Conservation (phyloP, 225 moss, liverwort and hornwort species). For the Ulota crispa region DNA sequence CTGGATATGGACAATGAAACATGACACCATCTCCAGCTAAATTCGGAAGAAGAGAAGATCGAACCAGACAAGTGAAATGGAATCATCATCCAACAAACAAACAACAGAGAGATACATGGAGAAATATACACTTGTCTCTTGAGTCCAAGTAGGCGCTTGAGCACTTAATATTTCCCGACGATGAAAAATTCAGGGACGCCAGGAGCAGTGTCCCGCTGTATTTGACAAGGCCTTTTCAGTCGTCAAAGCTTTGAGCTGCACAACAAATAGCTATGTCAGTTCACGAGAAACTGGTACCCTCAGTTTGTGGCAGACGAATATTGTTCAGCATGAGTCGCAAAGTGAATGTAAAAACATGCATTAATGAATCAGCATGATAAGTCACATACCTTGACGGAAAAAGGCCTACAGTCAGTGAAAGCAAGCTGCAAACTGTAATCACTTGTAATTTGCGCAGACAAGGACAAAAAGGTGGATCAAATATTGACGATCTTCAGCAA, state of each 20-base stretch:
- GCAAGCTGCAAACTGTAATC: background rate
- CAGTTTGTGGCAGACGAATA: background rate
- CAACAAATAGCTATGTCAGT: background rate
- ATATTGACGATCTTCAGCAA: background rate
- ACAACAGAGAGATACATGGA: background rate
- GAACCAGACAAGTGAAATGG: conserved; percentile 14
- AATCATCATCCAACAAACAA: background rate
- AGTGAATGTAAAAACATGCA: background rate
- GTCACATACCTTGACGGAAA: background rate
- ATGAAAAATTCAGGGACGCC: background rate
- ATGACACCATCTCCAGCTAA: background rate
- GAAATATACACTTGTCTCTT: background rate
- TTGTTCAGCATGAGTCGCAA: background rate
- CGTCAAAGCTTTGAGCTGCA: background rate
- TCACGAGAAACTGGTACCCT: background rate
- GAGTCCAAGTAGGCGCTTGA: background rate
- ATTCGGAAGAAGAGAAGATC: too few relatives aligned
- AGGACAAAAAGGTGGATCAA: background rate
- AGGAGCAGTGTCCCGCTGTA: background rate
- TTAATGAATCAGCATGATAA: background rate
- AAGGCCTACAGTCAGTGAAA: background rate
- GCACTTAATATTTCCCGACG: background rate
- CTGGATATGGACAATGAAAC: background rate
- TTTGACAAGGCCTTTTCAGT: background rate
- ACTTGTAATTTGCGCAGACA: background rate